These are phyloP conservation scores for Xylariaceae sp. DNA, from an alignment of 2,329 filamentous ascomycete species.

Conservation along the genomic window DNA sequence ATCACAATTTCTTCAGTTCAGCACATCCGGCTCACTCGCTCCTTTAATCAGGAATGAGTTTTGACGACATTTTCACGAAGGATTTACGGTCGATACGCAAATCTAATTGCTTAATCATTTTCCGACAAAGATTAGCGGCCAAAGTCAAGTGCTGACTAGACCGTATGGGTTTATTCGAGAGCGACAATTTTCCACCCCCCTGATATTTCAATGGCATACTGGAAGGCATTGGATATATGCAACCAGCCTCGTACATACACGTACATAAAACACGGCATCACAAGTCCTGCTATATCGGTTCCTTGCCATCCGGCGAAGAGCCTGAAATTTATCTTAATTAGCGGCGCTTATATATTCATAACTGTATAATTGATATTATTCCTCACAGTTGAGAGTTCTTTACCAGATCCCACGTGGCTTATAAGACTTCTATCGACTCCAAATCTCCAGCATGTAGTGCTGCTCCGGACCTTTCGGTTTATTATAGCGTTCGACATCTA, in stretches of 20 bases:
- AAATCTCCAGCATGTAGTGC: too few relatives aligned
- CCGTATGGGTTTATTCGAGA: conserved; percentile 14
- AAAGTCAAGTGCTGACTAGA: conserved; percentile 21
- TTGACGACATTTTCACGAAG: conserved; percentile 10
- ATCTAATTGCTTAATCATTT: conserved; percentile 11
- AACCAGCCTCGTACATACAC: conserved; percentile 19
- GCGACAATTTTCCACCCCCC: conserved; percentile 9
- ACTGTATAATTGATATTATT: conserved; percentile 30
- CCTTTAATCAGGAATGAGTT: conserved; percentile 4
- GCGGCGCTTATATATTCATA: conserved; percentile 28
- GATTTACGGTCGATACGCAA: conserved; percentile 12
- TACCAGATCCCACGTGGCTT: too few relatives aligned
- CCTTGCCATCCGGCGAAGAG: too few relatives aligned
- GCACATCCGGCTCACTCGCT: conserved; percentile 6
- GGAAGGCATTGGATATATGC: conserved; percentile 14
- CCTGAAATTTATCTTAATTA: conserved; percentile 12
- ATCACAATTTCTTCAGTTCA: background rate
- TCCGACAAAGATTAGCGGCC: conserved; percentile 6
- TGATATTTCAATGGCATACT: conserved; percentile 12
- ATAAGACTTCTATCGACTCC: too few relatives aligned
- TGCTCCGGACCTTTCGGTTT: too few relatives aligned
- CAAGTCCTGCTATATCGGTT: too few relatives aligned
- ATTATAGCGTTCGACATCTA: too few relatives aligned
- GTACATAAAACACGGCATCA: too few relatives aligned
- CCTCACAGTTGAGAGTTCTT: conserved; percentile 19